Conservation (phyloP, 169 alveolate species). For the Ichthyophthirius multifiliis region DNA sequence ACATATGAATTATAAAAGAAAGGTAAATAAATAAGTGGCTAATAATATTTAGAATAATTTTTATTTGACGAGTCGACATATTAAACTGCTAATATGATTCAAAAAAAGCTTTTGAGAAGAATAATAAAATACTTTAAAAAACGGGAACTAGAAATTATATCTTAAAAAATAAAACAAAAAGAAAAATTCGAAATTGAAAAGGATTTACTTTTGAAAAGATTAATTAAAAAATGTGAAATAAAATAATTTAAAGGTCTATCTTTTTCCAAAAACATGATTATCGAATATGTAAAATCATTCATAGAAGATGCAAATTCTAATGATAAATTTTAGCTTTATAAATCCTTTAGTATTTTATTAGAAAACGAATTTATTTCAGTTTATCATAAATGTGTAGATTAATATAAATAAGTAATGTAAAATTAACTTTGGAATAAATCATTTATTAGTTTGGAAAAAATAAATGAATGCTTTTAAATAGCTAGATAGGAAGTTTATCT, state of each 20-base stretch:
- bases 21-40: background rate
- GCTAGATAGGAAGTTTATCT: background rate
- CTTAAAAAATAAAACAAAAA: background rate
- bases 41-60: background rate
- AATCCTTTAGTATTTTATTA: background rate
- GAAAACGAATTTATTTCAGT: constrained; percentile 2
- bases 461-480: background rate
- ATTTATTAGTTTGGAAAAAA: background rate
- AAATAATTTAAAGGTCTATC: background rate
- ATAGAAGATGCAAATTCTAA: constrained; percentile 5
- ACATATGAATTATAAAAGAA: background rate
- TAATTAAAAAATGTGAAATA: background rate
- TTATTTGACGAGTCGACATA: background rate
- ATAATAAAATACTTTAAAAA: background rate
- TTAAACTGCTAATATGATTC: background rate
- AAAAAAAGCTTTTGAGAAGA: background rate
- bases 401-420: background rate
- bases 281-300: background rate
- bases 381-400: background rate
- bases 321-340: background rate
- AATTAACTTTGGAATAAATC: background rate
- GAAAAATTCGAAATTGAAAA: background rate
- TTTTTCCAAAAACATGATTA: background rate
- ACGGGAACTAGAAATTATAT: background rate
- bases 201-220: background rate